A percentile compares a stretch with the other conserved stretches of the same genome.
phyloP scores from a whole-genome alignment of 2,329 filamentous ascomycete species.

The Penicillium sclerotigenum region DNA sequence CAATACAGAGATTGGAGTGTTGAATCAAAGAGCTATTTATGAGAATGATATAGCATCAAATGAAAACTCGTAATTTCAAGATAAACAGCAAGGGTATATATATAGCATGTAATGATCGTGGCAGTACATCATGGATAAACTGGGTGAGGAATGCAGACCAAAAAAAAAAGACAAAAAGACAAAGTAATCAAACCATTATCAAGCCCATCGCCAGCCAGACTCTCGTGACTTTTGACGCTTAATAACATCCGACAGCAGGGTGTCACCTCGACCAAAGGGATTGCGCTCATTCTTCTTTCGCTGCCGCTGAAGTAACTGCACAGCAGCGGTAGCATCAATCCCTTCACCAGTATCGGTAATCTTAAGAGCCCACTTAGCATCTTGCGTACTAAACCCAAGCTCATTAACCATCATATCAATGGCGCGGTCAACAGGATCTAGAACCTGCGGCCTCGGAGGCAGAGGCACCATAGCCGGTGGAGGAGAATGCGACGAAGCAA shows the following conservation, averaged over 20 bases:
- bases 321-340: slow-evolving; percentile 55
- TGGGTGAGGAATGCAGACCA: background rate
- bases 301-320: slow-evolving; percentile 52
- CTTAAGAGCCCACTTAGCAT: slow-evolving; percentile 56
- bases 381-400: slow-evolving; percentile 56
- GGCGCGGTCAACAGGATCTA: slow-evolving; percentile 57
- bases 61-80: too few relatives aligned
- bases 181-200: background rate
- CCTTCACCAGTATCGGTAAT: slow-evolving; percentile 60
- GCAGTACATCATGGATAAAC: background rate
- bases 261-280: slow-evolving; percentile 16
- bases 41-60: background rate
- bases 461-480: slow-evolving; percentile 12
- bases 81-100: slow-evolving; percentile 3
- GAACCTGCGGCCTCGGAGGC: slow-evolving; percentile 31
- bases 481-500: slow-evolving; percentile 15
- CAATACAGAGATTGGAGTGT: background rate
- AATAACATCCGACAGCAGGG: slow-evolving; percentile 26
- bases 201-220: slow-evolving; percentile 43
- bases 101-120: background rate
- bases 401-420: slow-evolving; percentile 55
- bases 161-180: background rate
- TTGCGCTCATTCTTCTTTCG: slow-evolving; percentile 25
- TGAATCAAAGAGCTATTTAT: background rate
- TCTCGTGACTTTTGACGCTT: slow-evolving; percentile 25